Base-by-base conservation (phyloP, 345 rosid species). In the Populus tremula region DNA sequence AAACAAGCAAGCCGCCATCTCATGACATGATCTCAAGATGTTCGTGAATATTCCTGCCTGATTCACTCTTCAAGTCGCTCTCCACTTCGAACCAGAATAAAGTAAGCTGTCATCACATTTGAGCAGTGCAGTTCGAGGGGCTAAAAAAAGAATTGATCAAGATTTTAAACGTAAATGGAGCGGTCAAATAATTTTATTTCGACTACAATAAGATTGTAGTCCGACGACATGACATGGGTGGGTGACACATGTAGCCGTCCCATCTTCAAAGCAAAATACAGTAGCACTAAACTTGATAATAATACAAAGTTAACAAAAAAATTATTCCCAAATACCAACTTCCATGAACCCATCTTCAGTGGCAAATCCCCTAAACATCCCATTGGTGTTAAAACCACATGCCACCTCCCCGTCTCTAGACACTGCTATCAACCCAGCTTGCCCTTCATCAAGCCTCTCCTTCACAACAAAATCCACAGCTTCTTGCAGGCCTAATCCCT, bases 301-400 rank as follows among this genome's bases (percentile, higher is more conserved):
- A 47, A 47, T 14, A 47, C 59, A 53, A 33, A 6, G 9, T 20
- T 2, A 2, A 53, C 10, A 6, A 53, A 53, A 18, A 53, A 53
- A 6, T 53, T 20, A 53, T 23, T 87, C 81, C 98, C 98, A 95
- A 50, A 95, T 84, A 23, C 86, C 91, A 74, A 95, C 96, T 78
- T 93, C 98, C 89, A 90, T 81, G 83, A 90, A 89, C n/a, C 99
- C 99, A 80, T 91, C 96, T 73, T 91, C 98, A 0, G 91, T 91
- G 14, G 99, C 99, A 31, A 85, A 88, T 9, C 97, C 99, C 82
- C 99, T 86, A 65, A 95, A 95, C 99, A 95, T 91, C 25, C 97
- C 99, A 8, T 83, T 92, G 1, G 83, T 66, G 77, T 95, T 95
- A 65, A 91, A 95, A 79, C 92, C 89, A 78, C 93, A 95, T 43